Evolutionary conservation across 1,284 basidiomycete species (phyloP).

Genomic region (Ustilago bromivora): DNA sequence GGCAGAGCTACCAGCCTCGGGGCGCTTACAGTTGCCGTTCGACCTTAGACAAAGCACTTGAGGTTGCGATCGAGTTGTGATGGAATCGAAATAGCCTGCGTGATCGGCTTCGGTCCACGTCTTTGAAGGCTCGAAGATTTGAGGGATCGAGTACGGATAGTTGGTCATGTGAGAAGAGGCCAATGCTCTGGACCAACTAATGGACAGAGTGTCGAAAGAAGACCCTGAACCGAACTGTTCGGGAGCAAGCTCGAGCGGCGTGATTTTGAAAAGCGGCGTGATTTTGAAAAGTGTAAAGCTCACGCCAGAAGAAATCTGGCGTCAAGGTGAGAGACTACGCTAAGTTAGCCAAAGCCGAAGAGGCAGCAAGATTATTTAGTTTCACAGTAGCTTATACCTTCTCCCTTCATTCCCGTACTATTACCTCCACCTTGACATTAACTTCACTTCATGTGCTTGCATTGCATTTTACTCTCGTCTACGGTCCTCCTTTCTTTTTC

Average conservation of each 20-base stretch:
- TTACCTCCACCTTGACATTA: background rate
- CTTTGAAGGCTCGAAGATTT: background rate
- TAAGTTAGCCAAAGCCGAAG: background rate
- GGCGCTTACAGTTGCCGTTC: background rate
- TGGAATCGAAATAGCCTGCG: background rate
- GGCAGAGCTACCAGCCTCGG: background rate
- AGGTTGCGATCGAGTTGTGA: background rate
- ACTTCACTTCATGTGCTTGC: background rate
- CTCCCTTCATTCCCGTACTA: background rate
- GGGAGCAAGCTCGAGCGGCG: background rate
- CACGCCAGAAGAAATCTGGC: background rate
- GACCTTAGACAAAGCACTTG: background rate
- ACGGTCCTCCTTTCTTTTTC: background rate
- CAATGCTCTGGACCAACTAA: background rate
- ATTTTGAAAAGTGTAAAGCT: background rate
- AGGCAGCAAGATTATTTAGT: background rate
- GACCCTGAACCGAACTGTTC: background rate
- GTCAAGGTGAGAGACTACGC: background rate
- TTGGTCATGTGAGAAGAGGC: constrained; percentile 1
- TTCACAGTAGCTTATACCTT: background rate
- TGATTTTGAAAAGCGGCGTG: background rate
- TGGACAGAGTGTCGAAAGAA: background rate
- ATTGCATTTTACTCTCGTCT: background rate
- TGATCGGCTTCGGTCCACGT: background rate
- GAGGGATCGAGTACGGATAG: background rate